Conservation (phyloP, 2,329 filamentous ascomycete genomes). For the Aspergillus clavatus region DNA sequence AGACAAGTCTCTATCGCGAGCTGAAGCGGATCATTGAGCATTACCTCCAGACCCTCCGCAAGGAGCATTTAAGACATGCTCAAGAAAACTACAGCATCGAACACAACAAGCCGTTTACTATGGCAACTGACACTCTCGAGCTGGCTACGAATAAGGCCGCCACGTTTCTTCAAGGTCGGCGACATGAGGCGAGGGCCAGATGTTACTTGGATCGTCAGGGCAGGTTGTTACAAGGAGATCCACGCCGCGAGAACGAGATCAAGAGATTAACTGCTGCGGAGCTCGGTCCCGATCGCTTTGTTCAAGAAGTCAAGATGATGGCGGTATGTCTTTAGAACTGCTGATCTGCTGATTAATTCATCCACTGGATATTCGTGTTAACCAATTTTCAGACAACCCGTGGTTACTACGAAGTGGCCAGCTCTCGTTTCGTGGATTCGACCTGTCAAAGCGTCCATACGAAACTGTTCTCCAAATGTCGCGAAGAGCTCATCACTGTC, state of each 20-base stretch:
- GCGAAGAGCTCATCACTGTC: constrained; percentile 25
- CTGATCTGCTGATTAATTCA: too few relatives aligned
- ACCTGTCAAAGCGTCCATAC: constrained; percentile 35
- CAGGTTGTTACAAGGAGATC: constrained; percentile 17
- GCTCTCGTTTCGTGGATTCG: constrained; percentile 35
- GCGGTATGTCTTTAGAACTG: constrained; percentile 28
- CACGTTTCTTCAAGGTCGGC: constrained; percentile 11
- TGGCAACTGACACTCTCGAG: constrained; percentile 30
- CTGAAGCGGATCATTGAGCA: constrained; percentile 39
- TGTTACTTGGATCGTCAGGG: constrained; percentile 12
- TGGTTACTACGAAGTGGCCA: constrained; percentile 39
- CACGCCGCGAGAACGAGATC: constrained; percentile 14
- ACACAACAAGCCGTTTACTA: constrained; percentile 53
- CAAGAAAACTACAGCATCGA: constrained; percentile 53
- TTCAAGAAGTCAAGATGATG: constrained; percentile 39
- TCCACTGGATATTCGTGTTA: constrained; percentile 9
- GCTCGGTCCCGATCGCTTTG: constrained; percentile 31
- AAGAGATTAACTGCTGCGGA: constrained; percentile 23
- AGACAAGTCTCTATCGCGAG: constrained; percentile 33
- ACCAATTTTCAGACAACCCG: constrained; percentile 24
- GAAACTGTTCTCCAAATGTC: constrained; percentile 35
- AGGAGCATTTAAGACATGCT: constrained; percentile 40
- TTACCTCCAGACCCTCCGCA: constrained; percentile 44
- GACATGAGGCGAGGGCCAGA: constrained; percentile 16
- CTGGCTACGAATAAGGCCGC: constrained; percentile 14